A percentile compares a stretch with the other conserved stretches of the same genome.
Conservation (phyloP, 2,329 filamentous ascomycete species). For the Stagonosporopsis vannaccii region DNA sequence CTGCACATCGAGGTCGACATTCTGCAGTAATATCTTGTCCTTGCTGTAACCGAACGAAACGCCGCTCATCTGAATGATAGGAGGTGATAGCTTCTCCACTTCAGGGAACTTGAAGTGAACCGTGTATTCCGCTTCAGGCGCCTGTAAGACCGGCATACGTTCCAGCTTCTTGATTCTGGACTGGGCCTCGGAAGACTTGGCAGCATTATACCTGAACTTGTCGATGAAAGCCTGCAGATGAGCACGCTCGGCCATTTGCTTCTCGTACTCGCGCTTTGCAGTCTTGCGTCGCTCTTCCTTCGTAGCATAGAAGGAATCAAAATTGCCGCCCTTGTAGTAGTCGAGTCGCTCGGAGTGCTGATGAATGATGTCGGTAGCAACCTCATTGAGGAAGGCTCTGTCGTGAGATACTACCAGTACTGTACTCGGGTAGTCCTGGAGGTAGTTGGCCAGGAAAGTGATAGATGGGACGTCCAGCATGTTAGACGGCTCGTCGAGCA, state of each 20-base stretch:
- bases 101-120: slow-evolving; percentile 98
- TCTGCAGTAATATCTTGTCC: slow-evolving; percentile 79
- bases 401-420: slow-evolving; percentile 98
- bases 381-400: slow-evolving; percentile 97
- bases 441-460: slow-evolving; percentile 94
- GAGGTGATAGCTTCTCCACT: slow-evolving; percentile 95
- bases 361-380: slow-evolving; percentile 98
- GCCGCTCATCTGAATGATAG: slow-evolving; percentile 95
- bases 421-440: slow-evolving; percentile 92
- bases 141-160: slow-evolving; percentile 89
- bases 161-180: slow-evolving; percentile 99
- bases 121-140: slow-evolving; percentile 92
- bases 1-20: slow-evolving; percentile 95
- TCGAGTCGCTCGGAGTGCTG: slow-evolving; percentile 96
- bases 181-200: slow-evolving; percentile 97
- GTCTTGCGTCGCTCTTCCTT: slow-evolving; percentile 97
- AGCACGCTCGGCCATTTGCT: slow-evolving; percentile 91
- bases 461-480: slow-evolving; percentile 99
- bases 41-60: slow-evolving; percentile 88
- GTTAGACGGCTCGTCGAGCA: slow-evolving; percentile 99
- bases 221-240: slow-evolving; percentile 98
- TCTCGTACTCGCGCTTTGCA: slow-evolving; percentile 96
- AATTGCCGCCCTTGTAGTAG: slow-evolving; percentile 98
- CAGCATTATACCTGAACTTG: slow-evolving; percentile 99
- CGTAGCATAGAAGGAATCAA: slow-evolving; percentile 79